Evolutionary conservation across 202 grass and related monocot genomes (phyloP), one percentile per base, ranked within the genome.

Genomic region (Elaeis oleifera): DNA sequence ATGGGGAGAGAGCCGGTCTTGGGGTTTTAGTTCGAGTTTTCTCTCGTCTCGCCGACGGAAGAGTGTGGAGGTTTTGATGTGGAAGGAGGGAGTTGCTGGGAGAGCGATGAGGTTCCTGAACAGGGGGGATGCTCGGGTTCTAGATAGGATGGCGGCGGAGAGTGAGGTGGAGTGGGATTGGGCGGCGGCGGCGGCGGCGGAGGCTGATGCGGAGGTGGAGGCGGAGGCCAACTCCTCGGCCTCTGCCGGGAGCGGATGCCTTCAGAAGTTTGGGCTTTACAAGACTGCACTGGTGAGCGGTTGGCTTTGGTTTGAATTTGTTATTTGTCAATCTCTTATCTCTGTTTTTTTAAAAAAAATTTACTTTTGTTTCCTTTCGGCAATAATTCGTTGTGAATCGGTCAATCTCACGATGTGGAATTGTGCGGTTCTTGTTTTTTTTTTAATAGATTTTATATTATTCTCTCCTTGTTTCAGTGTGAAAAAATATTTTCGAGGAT

Each of bases 241-340:
- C 25, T 27, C 25, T 4, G 25, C 13, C 27, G 69, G 69, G 4
- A 80, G 62, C 50, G 82, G 74, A 67, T 80, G 78, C 59, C 85
- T 99, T 22, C 85, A 94, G 73, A 99, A 99, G 71, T 99, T 99
- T 62, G 68, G 76, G 66, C 88, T 99, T 52, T 99, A 94, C 56
- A 88, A 94, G 65, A 99, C 94, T 63, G 77, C 67, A 87, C 89
- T 83, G 83, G 95, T 99, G 68, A 64, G 95, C 1, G 59, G 68
- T 22, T 83, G 54, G 36, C 52, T 63, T 64, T 62, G 25, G 49
- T n/a, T 69, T 64, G 8, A 44, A 44, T 44, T 44, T 44, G 11
- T 13, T 44, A 44, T 13, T 44, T 36, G 23, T 53, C 28, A 32
- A 27, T 67, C 21, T 29, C 59, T 16, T 3, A 2, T 65, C 57